phyloP scores from a whole-genome alignment of 148 eudicot genomes.

The Silene conica region DNA sequence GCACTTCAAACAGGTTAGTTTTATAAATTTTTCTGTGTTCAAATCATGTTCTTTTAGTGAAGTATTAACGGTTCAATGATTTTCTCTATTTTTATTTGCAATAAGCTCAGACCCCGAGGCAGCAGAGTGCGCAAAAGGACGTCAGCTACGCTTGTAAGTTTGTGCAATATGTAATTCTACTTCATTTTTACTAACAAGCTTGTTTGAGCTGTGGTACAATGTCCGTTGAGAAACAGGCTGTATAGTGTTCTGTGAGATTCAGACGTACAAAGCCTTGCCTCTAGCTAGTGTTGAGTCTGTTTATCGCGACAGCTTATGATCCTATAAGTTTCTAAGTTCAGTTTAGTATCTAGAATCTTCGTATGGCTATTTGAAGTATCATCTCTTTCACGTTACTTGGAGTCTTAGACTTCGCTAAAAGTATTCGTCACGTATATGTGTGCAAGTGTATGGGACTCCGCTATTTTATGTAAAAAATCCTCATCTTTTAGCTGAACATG shows the following conservation, averaged over 20 bases:
- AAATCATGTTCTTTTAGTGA: neutral
- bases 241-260: neutral
- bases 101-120: conserved; percentile 66
- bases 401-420: neutral
- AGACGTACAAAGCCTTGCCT: neutral
- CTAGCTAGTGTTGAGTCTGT: neutral
- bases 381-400: neutral
- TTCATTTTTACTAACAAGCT: neutral
- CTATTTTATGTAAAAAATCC: neutral
- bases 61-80: neutral
- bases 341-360: neutral
- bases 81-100: conserved; percentile 8
- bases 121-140: conserved; percentile 64
- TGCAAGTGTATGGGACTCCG: neutral
- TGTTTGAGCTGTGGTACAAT: neutral
- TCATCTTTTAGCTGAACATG: neutral
- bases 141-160: conserved; percentile 96
- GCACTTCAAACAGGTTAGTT: conserved; percentile 95
- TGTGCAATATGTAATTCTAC: neutral
- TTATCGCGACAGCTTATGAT: neutral
- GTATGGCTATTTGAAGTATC: neutral
- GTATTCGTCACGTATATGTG: neutral
- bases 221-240: too few relatives aligned
- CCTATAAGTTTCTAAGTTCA: neutral
- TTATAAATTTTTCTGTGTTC: neutral